These are phyloP conservation scores for Apiospora hydei DNA, from an alignment of 2,329 filamentous ascomycete genomes.

Conservation along the genomic window DNA sequence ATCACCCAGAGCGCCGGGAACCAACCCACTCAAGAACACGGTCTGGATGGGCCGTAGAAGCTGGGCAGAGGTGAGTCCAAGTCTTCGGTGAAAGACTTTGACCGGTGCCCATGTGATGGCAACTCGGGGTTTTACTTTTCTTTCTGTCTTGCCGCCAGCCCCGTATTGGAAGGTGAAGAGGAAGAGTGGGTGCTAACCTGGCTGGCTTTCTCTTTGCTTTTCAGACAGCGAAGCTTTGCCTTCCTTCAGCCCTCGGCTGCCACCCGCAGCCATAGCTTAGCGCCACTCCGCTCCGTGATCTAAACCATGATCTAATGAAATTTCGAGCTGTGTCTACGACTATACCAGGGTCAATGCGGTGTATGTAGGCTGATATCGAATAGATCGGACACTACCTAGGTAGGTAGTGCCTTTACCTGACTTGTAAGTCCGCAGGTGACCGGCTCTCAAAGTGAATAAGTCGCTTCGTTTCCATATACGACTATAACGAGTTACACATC, in stretches of 20 bases:
- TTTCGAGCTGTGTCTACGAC: slow-evolving; percentile 4
- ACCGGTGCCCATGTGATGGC: background rate
- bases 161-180: background rate
- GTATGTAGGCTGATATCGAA: background rate
- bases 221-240: slow-evolving; percentile 1
- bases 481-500: background rate
- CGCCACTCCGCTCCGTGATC: slow-evolving; percentile 7
- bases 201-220: background rate
- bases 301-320: slow-evolving; percentile 6
- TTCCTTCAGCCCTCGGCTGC: slow-evolving; percentile 2
- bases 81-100: background rate
- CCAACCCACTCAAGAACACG: background rate
- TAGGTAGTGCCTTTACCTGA: background rate
- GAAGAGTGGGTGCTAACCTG: background rate
- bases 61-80: background rate
- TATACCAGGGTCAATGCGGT: background rate
- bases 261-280: slow-evolving; percentile 11
- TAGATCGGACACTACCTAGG: background rate
- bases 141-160: background rate
- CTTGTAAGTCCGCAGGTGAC: background rate
- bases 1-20: background rate
- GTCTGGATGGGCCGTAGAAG: background rate
- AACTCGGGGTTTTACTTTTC: background rate
- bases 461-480: background rate
- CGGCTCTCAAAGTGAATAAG: background rate